These are phyloP conservation scores for Naganishia albida DNA, from an alignment of 1,284 basidiomycete genomes.

Conservation along the genomic window DNA sequence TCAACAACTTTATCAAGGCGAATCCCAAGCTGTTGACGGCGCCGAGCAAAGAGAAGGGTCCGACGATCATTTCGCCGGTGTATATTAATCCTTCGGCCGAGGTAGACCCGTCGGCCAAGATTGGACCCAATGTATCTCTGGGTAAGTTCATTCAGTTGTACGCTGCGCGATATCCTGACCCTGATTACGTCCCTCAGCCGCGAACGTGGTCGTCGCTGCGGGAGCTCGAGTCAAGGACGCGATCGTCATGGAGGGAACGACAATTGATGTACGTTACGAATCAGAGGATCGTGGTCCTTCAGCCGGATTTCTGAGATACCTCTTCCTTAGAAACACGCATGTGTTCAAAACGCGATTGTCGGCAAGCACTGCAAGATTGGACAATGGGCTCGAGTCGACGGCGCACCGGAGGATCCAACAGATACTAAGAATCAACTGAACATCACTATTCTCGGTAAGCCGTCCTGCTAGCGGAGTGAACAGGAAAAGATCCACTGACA, in stretches of 20 bases:
- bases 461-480: background rate
- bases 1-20: constrained; percentile 46
- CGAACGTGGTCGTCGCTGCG: constrained; percentile 53
- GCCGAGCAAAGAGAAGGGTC: constrained; percentile 36
- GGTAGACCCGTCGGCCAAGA: constrained; percentile 55
- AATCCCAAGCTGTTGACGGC: constrained; percentile 45
- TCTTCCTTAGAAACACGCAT: constrained; percentile 52
- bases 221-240: constrained; percentile 57
- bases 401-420: constrained; percentile 50
- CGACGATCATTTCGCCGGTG: constrained; percentile 55
- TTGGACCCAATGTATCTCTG: constrained; percentile 57
- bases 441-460: constrained; percentile 56
- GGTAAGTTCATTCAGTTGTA: constrained; percentile 30
- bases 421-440: constrained; percentile 54
- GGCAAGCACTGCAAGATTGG: constrained; percentile 52
- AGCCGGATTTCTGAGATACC: background rate
- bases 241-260: constrained; percentile 56
- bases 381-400: constrained; percentile 58
- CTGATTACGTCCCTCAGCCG: constrained; percentile 37
- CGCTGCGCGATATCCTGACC: constrained; percentile 1
- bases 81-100: constrained; percentile 56
- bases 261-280: constrained; percentile 48
- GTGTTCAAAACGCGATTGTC: constrained; percentile 56
- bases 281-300: background rate
- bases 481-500: background rate